These are phyloP conservation scores for Cystobasidiopsis lactophilus DNA, from an alignment of 768 basidiomycete genomes.

Conservation along the genomic window DNA sequence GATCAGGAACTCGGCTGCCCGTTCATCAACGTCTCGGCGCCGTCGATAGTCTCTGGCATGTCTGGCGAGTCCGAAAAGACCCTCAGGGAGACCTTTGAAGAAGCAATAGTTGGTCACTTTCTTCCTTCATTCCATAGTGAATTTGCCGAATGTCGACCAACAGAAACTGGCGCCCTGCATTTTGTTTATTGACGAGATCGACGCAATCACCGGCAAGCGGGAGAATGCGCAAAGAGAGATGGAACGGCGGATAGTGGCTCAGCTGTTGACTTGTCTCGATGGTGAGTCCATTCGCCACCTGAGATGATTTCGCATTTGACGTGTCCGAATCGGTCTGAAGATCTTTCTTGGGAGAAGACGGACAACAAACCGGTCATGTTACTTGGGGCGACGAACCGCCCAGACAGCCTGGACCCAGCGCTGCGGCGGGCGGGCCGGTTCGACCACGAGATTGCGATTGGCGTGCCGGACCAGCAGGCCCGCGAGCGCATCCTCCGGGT, in stretches of 20 bases:
- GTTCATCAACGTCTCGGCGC: constrained; percentile 84
- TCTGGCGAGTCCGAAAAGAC: constrained; percentile 97
- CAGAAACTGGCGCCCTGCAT: constrained; percentile 78
- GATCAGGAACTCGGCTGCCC: constrained; percentile 69
- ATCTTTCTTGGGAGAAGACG: constrained; percentile 84
- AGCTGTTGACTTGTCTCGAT: constrained; percentile 96
- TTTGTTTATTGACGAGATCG: constrained; percentile 92
- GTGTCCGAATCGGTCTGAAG: constrained; percentile 27
- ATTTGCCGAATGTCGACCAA: background rate
- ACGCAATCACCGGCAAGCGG: constrained; percentile 89
- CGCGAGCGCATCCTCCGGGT: constrained; percentile 75
- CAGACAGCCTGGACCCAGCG: constrained; percentile 83
- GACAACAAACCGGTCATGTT: constrained; percentile 82
- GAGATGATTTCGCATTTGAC: background rate
- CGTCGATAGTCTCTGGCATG: constrained; percentile 91
- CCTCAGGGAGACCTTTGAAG: constrained; percentile 82
- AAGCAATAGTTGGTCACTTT: constrained; percentile 73
- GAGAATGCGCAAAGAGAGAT: constrained; percentile 97
- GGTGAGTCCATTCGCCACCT: constrained; percentile 33
- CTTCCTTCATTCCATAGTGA: background rate
- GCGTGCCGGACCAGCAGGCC: constrained; percentile 77
- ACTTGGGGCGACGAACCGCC: constrained; percentile 88
- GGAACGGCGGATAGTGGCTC: constrained; percentile 92
- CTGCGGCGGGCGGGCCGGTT: constrained; percentile 82
- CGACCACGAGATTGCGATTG: constrained; percentile 94